Base-by-base conservation (phyloP, 1,284 basidiomycete species). In the Cryptococcus maquisensis region DNA sequence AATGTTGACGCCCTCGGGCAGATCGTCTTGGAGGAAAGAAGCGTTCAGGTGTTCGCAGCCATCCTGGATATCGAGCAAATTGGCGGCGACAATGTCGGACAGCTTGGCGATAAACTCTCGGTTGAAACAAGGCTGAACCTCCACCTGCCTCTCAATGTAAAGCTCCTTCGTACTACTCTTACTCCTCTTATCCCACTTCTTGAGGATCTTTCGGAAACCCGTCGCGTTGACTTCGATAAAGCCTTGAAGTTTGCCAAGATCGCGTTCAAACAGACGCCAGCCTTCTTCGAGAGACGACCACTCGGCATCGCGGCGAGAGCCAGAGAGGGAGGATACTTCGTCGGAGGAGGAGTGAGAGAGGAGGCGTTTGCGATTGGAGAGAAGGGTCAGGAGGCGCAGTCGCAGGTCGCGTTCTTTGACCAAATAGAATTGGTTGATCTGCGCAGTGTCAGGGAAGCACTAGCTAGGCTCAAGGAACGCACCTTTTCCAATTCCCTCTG, bases 401-500 rank as follows among this genome's bases (percentile, higher is more conserved):
- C 91, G 92, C 49, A 98, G 84, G 66, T 98, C 93, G 12, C 93
- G 89, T 76, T 99, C 96, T 76, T 96, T 97, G 77, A 95, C 90
- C 47, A 98, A 83, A 77, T 99, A 99, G 73, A 99, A 98, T n/a
- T 86, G 84, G 78, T 99, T 98, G 80, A 99, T 98, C 94, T 96
- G 71, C 18, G 2, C 9, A 38, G 35, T 21, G 20, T 58, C 26
- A 55, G 55, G 10, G 21, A 23, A 18, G 13, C 20, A 15, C 7
- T 26, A 41, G 32, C 37, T 21, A 9, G 0, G 8, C 15, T 13
- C 16, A n/a, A 13, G 9, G 23, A 15, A 54, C 66, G 61, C 69
- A 88, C 93, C 85, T 98, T 99, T 79, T 98, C 96, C 20, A 98
- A 80, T 76, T 99, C 96, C 35, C 96, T 83, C 75, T 98, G 95